These are phyloP conservation scores for Aplosporella prunicola DNA, from an alignment of 2,329 filamentous ascomycete species.

Conservation along the genomic window DNA sequence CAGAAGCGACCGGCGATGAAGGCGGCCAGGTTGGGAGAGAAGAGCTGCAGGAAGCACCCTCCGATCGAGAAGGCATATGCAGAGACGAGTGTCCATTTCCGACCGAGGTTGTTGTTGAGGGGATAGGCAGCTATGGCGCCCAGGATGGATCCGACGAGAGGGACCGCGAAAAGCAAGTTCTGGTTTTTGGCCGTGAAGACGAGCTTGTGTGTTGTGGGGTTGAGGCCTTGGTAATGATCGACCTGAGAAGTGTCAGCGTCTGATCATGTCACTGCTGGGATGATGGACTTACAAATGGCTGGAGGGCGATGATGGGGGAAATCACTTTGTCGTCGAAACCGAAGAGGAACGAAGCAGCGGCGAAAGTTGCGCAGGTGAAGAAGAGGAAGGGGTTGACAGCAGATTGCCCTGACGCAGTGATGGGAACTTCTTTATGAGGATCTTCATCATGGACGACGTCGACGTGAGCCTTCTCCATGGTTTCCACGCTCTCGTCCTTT, in stretches of 20 bases:
- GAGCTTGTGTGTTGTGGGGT: constrained; percentile 1
- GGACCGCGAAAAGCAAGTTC: constrained; percentile 7
- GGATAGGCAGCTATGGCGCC: constrained; percentile 6
- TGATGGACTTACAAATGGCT: constrained; percentile 3
- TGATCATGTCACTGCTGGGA: too few relatives aligned
- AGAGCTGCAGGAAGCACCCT: constrained; percentile 9
- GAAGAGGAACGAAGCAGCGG: constrained; percentile 6
- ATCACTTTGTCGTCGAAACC: constrained; percentile 8
- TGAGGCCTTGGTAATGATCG: constrained; percentile 3
- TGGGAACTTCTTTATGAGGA: constrained; percentile 2
- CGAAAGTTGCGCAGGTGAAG: constrained; percentile 2
- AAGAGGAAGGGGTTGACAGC: constrained; percentile 4
- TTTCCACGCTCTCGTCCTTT: background rate
- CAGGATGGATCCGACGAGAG: constrained; percentile 8
- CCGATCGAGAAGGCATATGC: constrained; percentile 5
- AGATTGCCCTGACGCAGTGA: constrained; percentile 4
- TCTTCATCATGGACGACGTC: background rate
- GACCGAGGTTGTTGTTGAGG: constrained; percentile 7
- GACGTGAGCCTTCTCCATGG: constrained; percentile 3
- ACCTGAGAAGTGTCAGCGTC: too few relatives aligned
- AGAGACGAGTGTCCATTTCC: constrained; percentile 4
- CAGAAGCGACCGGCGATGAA: constrained; percentile 7
- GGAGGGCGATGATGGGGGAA: constrained; percentile 6
- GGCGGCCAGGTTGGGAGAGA: constrained; percentile 1
- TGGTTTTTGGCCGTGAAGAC: constrained; percentile 8